A percentile compares a stretch with the other conserved stretches of the same genome.
Evolutionary conservation across 208 protist species (phyloP).

Genomic region (Novymonas esmeraldas): DNA sequence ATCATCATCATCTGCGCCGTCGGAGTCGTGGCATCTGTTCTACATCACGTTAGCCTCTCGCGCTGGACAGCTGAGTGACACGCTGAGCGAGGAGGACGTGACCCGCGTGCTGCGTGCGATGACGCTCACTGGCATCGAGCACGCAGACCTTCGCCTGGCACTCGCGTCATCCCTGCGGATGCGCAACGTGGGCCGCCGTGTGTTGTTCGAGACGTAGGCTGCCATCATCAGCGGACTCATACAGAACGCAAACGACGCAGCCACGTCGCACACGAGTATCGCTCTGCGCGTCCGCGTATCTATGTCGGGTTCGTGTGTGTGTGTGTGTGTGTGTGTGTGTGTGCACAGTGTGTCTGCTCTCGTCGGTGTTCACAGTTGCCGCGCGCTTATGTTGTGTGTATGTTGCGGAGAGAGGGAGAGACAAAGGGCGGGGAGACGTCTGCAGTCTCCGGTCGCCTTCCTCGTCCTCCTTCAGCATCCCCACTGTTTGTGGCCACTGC

Average conservation of each 20-base stretch:
- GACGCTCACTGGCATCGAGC: constrained; percentile 52
- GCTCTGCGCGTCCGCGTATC: neutral
- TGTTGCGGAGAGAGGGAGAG: neutral
- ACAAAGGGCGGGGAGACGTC: neutral
- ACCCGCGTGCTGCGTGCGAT: constrained; percentile 65
- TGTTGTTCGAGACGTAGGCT: constrained; percentile 32
- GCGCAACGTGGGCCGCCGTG: constrained; percentile 35
- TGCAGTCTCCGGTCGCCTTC: neutral
- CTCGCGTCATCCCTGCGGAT: constrained; percentile 70
- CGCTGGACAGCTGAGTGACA: constrained; percentile 57
- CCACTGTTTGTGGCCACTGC: no score
- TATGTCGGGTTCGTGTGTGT: neutral
- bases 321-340: neutral
- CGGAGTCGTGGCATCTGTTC: constrained; percentile 25
- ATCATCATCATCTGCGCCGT: neutral
- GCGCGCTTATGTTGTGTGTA: neutral
- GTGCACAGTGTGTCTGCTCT: neutral
- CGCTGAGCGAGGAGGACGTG: constrained; percentile 54
- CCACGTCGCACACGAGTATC: no score
- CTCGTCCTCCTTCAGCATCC: no score
- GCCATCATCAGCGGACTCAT: no score
- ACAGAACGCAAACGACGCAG: no score
- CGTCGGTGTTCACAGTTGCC: no score
- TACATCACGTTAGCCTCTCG: constrained; percentile 60
- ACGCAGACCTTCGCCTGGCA: constrained; percentile 51